Base-by-base conservation (phyloP, 306 rosid species). In the Cicer cuneatum region DNA sequence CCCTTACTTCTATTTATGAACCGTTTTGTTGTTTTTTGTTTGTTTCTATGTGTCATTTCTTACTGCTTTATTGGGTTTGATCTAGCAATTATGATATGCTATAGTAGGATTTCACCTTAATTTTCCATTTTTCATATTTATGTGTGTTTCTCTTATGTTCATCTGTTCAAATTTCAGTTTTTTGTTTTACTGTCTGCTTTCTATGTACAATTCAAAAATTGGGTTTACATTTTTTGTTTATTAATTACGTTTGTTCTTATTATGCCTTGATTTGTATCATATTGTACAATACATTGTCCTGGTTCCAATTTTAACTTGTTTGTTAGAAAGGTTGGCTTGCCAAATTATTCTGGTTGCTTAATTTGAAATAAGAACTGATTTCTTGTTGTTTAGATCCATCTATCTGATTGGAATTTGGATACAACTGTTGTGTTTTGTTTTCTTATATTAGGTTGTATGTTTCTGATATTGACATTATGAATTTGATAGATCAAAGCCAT, bases 401-500 rank as follows among this genome's bases (percentile, higher is more conserved):
- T 21, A 6, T 46, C 12, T 69, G 39, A 56, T 63, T 73, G 54
- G 18, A 57, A 37, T 60, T 63, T 73, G 54, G 10, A 57, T 76
- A 47, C 5, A 58, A 11, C 16, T 42, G 40, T 61, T 64, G 47
- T 59, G 69, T 52, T 74, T 40, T 82, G 71, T 76, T 66, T 74
- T 38, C 71, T 42, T 49, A 62, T 72, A 3, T 60, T 58, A 56
- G 46, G 37, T 12, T 45, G 13, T 38, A 10, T 83, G 77, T 75
- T 37, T 72, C 45, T 72, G 83, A 15, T 77, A 15, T 40, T 73
- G 74, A 48, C 63, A 37, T 80, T 72, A 15, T 81, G 79, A 76
- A 71, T 71, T 77, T 83, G 79, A 62, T 86, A 93, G 98, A 88
- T 86, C 97, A 76, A 81, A 80, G 78, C 69, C 77, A 52, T 83